Evolutionary conservation across 148 eudicot species (phyloP), one percentile per base, ranked within the genome.

Genomic region (Vaccinium darrowii): DNA sequence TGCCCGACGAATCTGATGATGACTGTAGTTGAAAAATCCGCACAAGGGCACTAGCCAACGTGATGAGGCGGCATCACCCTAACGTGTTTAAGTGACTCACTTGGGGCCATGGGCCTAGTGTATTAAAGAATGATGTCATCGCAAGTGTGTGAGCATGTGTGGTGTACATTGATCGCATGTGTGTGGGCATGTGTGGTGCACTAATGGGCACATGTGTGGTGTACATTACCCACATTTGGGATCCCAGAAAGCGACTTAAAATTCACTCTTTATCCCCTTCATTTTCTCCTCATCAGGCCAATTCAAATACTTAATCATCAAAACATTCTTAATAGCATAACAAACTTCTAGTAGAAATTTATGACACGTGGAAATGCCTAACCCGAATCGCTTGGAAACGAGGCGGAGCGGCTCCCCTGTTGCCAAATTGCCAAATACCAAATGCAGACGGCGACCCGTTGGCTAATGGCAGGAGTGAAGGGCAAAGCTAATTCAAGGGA

Each of bases 361-460:
- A 51, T 92, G 95, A 57, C 98, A 94, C 16, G 96, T 94, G 1
- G 95, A 93, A 8, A 94, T 93, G 10, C 96, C 98, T 1, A 94
- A 51, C 0, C 98, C 98, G 83, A 95, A 95, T 18, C 91, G 88
- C 51, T 88, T 90, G 0, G 98, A 95, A 0, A 95, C 96, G 11
- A 90, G 89, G 12, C 96, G 88, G 11, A 95, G 92, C 4, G 96
- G 93, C 80, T 93, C 96, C 0, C 98, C 96, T 0, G 96, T n/a
- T n/a, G n/a, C n/a, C n/a, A n/a, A n/a, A n/a, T 95, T 2, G 98
- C 98, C 11, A 95, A 82, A 23, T 95, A 77, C 93, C 94, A 91
- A 23, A 95, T 83, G 72, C 98, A 95, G 1, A 95, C 98, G 1
- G 96, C 96, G 3, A 43, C 47, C 47, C 47, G 47, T 43, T 43